A percentile compares a stretch with the other conserved stretches of the same genome.
These are phyloP conservation scores for Marsdenia floribunda DNA, from an alignment of 257 asterid species.

Conservation along the genomic window DNA sequence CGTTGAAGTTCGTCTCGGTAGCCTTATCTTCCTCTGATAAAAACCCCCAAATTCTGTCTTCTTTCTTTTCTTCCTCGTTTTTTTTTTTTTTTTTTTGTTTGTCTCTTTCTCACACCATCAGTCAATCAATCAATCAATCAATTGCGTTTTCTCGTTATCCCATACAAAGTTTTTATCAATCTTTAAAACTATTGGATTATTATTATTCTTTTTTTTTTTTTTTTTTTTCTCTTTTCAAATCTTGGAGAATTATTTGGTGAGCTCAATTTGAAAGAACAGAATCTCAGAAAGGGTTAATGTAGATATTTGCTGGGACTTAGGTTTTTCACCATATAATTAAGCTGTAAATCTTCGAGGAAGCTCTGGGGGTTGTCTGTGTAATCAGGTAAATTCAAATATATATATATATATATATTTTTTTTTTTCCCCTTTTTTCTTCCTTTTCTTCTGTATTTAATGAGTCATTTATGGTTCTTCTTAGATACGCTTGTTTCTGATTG, in stretches of 20 bases:
- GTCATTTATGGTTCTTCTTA: neutral
- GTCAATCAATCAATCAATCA: neutral
- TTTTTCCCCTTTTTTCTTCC: neutral
- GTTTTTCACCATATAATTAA: conserved; percentile 1
- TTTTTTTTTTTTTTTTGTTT: neutral
- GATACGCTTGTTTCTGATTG: neutral
- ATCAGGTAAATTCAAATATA: conserved; percentile 7
- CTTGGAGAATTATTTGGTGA: neutral
- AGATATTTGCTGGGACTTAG: neutral
- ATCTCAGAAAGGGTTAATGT: neutral
- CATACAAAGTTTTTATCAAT: neutral
- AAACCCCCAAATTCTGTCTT: conserved; percentile 7
- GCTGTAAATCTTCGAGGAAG: conserved; percentile 8
- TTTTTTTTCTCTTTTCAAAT: neutral
- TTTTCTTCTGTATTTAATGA: neutral
- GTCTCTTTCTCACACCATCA: neutral
- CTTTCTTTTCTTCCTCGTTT: too few relatives aligned
- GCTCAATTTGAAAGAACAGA: neutral
- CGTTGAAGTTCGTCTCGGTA: neutral
- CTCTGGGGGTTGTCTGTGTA: neutral
- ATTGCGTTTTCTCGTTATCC: neutral
- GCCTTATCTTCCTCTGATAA: conserved; percentile 9
- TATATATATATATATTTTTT: too few relatives aligned
- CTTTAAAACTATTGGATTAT: neutral
- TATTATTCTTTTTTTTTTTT: neutral